Evolutionary conservation across 1,139 yeast genomes (phyloP), one percentile per base, ranked within the genome.

Genomic region (Candida freyschussii): DNA sequence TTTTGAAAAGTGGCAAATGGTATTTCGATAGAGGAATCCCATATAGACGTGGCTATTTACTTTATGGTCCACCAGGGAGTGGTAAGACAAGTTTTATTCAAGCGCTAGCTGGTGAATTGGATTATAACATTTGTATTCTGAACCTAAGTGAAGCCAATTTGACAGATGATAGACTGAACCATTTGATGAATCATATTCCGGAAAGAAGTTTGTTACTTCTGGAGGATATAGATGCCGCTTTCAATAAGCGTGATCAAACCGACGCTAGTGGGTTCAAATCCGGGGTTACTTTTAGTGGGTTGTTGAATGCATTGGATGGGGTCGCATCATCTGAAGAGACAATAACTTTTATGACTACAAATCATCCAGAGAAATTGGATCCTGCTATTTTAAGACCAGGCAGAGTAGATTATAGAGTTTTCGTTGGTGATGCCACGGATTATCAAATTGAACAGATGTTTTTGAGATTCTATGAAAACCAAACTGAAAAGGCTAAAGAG

Each of bases 311-410:
- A 0, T 67, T 91, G 30, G 99, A 91, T 56, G 99, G 98, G 31
- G 98, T 91, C n/a, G 95, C 97, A 2, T 84, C 96, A 27, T 95
- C 97, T 2, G 98, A 91, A 53, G 98, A 91, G 53, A 82, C 96
- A 31, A 71, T 91, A 25, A 91, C 96, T 0, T 91, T 91, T 59
- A 91, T 91, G 98, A 91, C 99, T 12, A 89, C 98, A 15, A 91
- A 91, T 58, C 98, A 91, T 53, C 96, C 96, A 0, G 97, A 91
- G 47, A 75, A 75, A 42, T 66, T 91, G 26, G 99, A 91, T 52
- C 87, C 86, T 4, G 93, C 93, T 0, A 62, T 65, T n/a, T 39
- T 65, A 50, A 71, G 99, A 45, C 99, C 99, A 0, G 99, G 99
- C 4, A 71, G 99, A 57, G 83, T 91, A 18, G 99, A 91, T 55